Conservation (phyloP, 768 basidiomycete genomes). For the Lentinus tigrinus region DNA sequence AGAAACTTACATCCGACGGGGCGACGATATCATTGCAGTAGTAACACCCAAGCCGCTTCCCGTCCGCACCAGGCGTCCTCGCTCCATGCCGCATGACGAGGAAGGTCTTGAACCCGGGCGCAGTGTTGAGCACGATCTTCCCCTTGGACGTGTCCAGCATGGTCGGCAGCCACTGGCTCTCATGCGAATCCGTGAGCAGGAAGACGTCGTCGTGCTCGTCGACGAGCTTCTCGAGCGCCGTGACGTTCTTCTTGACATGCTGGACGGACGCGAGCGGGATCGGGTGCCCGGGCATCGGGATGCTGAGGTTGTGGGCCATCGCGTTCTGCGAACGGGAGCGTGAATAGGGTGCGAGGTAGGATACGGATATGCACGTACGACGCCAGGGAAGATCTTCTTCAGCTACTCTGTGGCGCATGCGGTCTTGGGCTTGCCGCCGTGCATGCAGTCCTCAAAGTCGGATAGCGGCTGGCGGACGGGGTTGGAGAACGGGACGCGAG, state of each 20-base stretch:
- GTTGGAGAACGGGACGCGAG: conserved; percentile 92
- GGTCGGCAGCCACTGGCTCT: conserved; percentile 95
- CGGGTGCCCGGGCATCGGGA: conserved; percentile 99
- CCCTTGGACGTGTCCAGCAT: conserved; percentile 80
- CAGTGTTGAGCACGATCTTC: conserved; percentile 95
- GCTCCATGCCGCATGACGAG: conserved; percentile 96
- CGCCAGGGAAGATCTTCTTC: conserved; percentile 89
- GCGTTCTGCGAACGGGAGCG: conserved; percentile 64
- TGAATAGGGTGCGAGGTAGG: not conserved
- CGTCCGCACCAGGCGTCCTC: conserved; percentile 39
- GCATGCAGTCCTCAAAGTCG: conserved; percentile 89
- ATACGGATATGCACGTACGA: conserved; percentile 53
- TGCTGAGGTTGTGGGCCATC: conserved; percentile 69
- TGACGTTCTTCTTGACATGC: conserved; percentile 66
- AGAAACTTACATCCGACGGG: conserved; percentile 62
- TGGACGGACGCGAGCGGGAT: conserved; percentile 59
- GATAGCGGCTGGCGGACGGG: conserved; percentile 97
- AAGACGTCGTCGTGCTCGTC: conserved; percentile 89
- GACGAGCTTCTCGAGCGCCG: conserved; percentile 71
- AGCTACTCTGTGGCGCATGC: conserved; percentile 83
- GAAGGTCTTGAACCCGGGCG: conserved; percentile 93
- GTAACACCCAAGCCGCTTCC: conserved; percentile 78
- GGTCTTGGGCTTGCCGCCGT: conserved; percentile 93
- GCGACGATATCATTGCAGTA: conserved; percentile 99
- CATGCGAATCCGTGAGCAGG: conserved; percentile 96